A percentile compares a stretch with the other conserved stretches of the same genome.
phyloP scores from a whole-genome alignment of 2,329 filamentous ascomycete genomes.

The Biscogniauxia sp. region DNA sequence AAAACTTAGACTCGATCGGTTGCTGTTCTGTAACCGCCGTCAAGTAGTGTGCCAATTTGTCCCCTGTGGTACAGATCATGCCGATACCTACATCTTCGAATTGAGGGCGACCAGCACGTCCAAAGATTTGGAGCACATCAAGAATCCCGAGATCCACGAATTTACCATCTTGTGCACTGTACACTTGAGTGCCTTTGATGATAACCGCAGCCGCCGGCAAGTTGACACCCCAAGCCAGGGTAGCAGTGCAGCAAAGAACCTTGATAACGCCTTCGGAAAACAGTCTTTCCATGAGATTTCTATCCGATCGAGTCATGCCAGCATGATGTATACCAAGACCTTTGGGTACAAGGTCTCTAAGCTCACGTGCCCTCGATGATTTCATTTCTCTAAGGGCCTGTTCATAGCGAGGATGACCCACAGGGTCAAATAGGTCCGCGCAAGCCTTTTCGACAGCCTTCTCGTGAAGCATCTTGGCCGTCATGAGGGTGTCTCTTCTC shows the following conservation, averaged over 20 bases:
- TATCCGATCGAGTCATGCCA: slow-evolving; percentile 90
- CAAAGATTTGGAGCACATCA: slow-evolving; percentile 96
- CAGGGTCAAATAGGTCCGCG: slow-evolving; percentile 79
- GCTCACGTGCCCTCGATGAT: slow-evolving; percentile 77
- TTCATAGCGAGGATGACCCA: slow-evolving; percentile 74
- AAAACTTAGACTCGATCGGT: slow-evolving; percentile 96
- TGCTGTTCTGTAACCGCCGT: slow-evolving; percentile 92
- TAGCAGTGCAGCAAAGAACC: slow-evolving; percentile 97
- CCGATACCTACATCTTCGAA: slow-evolving; percentile 98
- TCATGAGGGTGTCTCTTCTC: slow-evolving; percentile 86
- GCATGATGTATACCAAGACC: slow-evolving; percentile 95
- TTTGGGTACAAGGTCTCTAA: slow-evolving; percentile 85
- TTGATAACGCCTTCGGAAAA: slow-evolving; percentile 92
- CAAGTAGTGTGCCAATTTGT: slow-evolving; percentile 88
- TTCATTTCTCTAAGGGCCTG: slow-evolving; percentile 82
- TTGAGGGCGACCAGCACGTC: slow-evolving; percentile 94
- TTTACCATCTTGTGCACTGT: slow-evolving; percentile 93
- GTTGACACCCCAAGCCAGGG: slow-evolving; percentile 97
- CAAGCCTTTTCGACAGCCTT: slow-evolving; percentile 81
- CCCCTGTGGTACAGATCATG: slow-evolving; percentile 96
- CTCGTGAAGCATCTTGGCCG: slow-evolving; percentile 80
- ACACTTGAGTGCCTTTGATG: slow-evolving; percentile 97
- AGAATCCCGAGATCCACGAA: slow-evolving; percentile 95
- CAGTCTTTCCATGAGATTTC: slow-evolving; percentile 91
- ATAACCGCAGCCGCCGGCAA: slow-evolving; percentile 93